A percentile compares a stretch with the other conserved stretches of the same genome.
Evolutionary conservation across 192 early-diverging fungal genomes (phyloP).

Genomic region (Spinellus fusiger): DNA sequence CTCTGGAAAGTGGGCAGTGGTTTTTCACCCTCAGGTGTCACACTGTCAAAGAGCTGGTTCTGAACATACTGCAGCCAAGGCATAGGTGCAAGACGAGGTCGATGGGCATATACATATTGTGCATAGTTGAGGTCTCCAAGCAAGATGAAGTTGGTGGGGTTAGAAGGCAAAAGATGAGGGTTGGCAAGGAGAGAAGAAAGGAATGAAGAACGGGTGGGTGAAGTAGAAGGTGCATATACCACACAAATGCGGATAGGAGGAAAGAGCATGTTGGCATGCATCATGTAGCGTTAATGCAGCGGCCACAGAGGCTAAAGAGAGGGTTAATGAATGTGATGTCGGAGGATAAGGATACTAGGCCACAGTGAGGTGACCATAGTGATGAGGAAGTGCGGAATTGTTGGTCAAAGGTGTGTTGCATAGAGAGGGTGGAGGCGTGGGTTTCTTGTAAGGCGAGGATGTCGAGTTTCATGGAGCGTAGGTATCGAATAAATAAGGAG

Average conservation of each 20-base stretch:
- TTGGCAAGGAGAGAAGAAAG: not conserved
- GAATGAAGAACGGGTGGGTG: not conserved
- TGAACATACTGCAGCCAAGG: not conserved
- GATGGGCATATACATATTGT: not conserved
- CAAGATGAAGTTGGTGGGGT: not conserved
- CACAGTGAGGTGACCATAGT: conserved; percentile 1
- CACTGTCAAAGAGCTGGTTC: not conserved
- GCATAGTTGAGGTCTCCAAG: conserved; percentile 4
- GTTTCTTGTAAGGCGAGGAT: not conserved
- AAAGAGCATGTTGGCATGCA: not conserved
- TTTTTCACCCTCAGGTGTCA: not conserved
- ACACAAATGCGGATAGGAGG: not conserved
- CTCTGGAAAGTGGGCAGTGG: not conserved
- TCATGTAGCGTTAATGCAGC: not conserved
- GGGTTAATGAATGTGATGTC: not conserved
- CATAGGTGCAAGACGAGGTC: not conserved
- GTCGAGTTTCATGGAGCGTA: not conserved
- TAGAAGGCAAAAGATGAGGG: not conserved
- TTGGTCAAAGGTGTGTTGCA: not conserved
- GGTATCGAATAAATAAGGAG: not conserved
- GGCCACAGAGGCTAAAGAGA: conserved; percentile 1
- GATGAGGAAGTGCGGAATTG: not conserved
- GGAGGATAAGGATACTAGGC: not conserved
- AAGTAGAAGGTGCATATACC: conserved; percentile 1
- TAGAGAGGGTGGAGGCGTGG: not conserved